These are phyloP conservation scores for Cystobasidiaceae sp. DNA, from an alignment of 1,284 basidiomycete genomes.

Conservation along the genomic window DNA sequence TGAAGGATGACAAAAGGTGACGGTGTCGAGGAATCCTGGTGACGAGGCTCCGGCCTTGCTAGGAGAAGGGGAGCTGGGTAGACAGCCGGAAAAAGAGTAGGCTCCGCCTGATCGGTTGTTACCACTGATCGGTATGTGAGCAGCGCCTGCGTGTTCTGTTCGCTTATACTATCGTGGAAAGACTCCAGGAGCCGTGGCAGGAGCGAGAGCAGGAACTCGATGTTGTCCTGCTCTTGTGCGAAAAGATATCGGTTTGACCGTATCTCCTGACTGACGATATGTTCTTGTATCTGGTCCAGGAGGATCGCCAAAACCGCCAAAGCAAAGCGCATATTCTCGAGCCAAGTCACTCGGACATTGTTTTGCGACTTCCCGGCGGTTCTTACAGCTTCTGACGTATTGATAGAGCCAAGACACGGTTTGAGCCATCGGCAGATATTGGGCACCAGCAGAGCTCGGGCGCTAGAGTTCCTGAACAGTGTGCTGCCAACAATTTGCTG, in stretches of 20 bases:
- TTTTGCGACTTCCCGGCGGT: slow-evolving; percentile 63
- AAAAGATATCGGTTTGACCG: slow-evolving; percentile 59
- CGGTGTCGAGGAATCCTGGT: slow-evolving; percentile 46
- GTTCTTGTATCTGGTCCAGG: slow-evolving; percentile 80
- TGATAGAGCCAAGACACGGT: slow-evolving; percentile 86
- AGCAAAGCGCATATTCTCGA: slow-evolving; percentile 75
- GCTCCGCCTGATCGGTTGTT: slow-evolving; percentile 59
- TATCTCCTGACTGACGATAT: slow-evolving; percentile 64
- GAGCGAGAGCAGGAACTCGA: slow-evolving; percentile 80
- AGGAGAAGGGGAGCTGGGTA: slow-evolving; percentile 85
- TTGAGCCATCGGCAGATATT: slow-evolving; percentile 89
- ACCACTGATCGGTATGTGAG: slow-evolving; percentile 62
- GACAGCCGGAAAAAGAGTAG: slow-evolving; percentile 84
- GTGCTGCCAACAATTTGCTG: slow-evolving; percentile 82
- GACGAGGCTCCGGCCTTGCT: slow-evolving; percentile 57
- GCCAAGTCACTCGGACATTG: slow-evolving; percentile 73
- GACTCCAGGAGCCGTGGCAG: slow-evolving; percentile 81
- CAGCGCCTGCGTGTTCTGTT: slow-evolving; percentile 62
- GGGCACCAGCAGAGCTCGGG: slow-evolving; percentile 76
- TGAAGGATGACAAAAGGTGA: slow-evolving; percentile 55
- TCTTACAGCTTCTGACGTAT: slow-evolving; percentile 63
- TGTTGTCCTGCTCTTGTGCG: slow-evolving; percentile 83
- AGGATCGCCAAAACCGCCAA: slow-evolving; percentile 63
- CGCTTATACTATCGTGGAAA: slow-evolving; percentile 72
- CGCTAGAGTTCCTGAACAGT: slow-evolving; percentile 75